Evolutionary conservation across 192 early-diverging fungal species (phyloP), one percentile per base, ranked within the genome.

Genomic region (Paraglomus occultum): DNA sequence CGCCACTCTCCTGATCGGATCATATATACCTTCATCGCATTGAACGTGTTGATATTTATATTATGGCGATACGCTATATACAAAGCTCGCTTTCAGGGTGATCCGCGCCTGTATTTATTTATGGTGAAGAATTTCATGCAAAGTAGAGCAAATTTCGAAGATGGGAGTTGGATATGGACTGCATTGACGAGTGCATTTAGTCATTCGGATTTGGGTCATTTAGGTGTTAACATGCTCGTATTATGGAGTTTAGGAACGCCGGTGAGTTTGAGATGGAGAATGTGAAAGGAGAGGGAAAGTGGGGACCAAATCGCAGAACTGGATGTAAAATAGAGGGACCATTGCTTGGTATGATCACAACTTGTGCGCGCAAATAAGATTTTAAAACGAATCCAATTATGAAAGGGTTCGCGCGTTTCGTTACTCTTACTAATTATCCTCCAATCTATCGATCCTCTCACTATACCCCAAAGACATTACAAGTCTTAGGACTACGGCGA

Each of bases 211-310:
- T 46, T 73, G 12, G 58, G 62, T 43, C 79, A 80, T 62, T 52
- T 80, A 8, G 73, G 64, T 31, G 45, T 80, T 0, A 80, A 78
- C 60, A 78, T 77, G 76, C 15, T 80, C 3, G 76, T 80, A 1
- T 39, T 80, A 22, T 77, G 71, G 61, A 65, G 67, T 1, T 76
- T 80, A 23, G 79, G 79, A 9, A 55, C 43, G 38, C 67, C 59
- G 14, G 73, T 54, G 22, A 59, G 64, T 67, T 2, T 12, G 11
- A 57, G 15, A 10, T n/a, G n/a, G 31, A 31, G 31, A 31, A 31
- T n/a, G n/a, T n/a, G n/a, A n/a, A n/a, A n/a, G n/a, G n/a, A 3
- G 31, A 31, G 31, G 31, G 31, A 31, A 31, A 31, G 31, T 2
- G 31, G 31, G 31, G 31, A 1, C n/a, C n/a, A n/a, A 31, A 31